A percentile compares a stretch with the other conserved stretches of the same genome.
Evolutionary conservation across 176 grass and related monocot genomes (phyloP).

Genomic region (maize (Zea mays)): DNA sequence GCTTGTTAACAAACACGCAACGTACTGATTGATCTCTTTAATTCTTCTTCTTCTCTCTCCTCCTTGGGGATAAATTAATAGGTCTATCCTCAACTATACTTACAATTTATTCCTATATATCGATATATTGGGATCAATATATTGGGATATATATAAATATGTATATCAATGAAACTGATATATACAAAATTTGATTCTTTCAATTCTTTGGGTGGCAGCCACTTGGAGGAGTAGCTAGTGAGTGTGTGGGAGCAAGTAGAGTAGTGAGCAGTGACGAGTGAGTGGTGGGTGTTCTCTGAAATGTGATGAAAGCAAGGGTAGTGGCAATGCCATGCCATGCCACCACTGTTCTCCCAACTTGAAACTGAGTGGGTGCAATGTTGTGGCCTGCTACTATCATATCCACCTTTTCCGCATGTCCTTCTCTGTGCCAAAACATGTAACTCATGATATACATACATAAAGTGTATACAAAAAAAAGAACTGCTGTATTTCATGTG

Average conservation of each 20-base stretch:
- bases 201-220: slow-evolving; percentile 40
- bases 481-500: too few relatives aligned
- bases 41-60: slow-evolving; percentile 28
- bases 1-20: slow-evolving; percentile 26
- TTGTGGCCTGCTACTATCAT: slow-evolving; percentile 24
- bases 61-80: too few relatives aligned
- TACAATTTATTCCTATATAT: slow-evolving; percentile 16
- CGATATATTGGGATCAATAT: neutral
- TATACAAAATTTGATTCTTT: slow-evolving; percentile 45
- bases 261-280: slow-evolving; percentile 26
- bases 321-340: slow-evolving; percentile 18
- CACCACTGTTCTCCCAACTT: neutral
- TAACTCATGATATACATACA: neutral
- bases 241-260: slow-evolving; percentile 2
- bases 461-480: too few relatives aligned
- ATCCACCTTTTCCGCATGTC: slow-evolving; percentile 30
- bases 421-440: slow-evolving; percentile 9
- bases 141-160: neutral
- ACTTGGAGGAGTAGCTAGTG: neutral
- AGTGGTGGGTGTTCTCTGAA: slow-evolving; percentile 49
- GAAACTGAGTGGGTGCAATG: slow-evolving; percentile 41
- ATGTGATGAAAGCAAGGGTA: slow-evolving; percentile 31
- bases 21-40: slow-evolving; percentile 38
- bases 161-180: slow-evolving; percentile 36
- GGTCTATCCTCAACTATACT: slow-evolving; percentile 30